Conservation (phyloP, 495 filamentous ascomycete genomes). For the Penicillium odoratum region DNA sequence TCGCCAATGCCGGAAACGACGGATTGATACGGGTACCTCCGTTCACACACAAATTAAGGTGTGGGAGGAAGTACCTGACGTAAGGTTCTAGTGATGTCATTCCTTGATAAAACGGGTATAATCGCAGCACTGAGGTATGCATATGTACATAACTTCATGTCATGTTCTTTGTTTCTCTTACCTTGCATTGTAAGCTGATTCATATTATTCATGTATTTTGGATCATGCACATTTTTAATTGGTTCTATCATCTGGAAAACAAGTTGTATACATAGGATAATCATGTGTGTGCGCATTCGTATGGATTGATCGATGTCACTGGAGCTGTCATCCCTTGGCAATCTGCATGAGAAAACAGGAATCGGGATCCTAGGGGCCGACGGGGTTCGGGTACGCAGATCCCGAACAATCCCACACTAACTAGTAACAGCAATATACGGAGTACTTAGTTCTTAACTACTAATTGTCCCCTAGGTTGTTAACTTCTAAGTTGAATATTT, state of each 20-base stretch:
- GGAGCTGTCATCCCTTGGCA: background rate
- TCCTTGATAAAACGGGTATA: background rate
- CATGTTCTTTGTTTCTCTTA: background rate
- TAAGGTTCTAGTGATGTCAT: slow-evolving; percentile 30
- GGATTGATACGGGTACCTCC: slow-evolving; percentile 22
- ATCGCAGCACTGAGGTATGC: too few relatives aligned
- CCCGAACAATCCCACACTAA: slow-evolving; percentile 7
- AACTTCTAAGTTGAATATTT: background rate
- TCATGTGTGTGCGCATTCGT: too few relatives aligned
- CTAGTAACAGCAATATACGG: too few relatives aligned
- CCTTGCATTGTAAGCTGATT: background rate
- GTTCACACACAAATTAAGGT: slow-evolving; percentile 14
- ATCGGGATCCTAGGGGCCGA: slow-evolving; percentile 10
- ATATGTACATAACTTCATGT: background rate
- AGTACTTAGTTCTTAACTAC: too few relatives aligned
- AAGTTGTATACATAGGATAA: too few relatives aligned
- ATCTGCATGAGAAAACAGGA: slow-evolving; percentile 12
- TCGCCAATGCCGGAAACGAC: slow-evolving; percentile 28
- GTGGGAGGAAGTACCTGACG: slow-evolving; percentile 24
- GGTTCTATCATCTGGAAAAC: too few relatives aligned
- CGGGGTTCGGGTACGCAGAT: slow-evolving; percentile 14
- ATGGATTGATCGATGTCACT: too few relatives aligned
- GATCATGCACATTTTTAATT: too few relatives aligned
- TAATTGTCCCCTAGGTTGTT: too few relatives aligned
- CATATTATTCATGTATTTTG: too few relatives aligned